A percentile compares a stretch with the other conserved stretches of the same genome.
phyloP scores from a whole-genome alignment of 139 green algal genomes.

The Picochlorum sp. region DNA sequence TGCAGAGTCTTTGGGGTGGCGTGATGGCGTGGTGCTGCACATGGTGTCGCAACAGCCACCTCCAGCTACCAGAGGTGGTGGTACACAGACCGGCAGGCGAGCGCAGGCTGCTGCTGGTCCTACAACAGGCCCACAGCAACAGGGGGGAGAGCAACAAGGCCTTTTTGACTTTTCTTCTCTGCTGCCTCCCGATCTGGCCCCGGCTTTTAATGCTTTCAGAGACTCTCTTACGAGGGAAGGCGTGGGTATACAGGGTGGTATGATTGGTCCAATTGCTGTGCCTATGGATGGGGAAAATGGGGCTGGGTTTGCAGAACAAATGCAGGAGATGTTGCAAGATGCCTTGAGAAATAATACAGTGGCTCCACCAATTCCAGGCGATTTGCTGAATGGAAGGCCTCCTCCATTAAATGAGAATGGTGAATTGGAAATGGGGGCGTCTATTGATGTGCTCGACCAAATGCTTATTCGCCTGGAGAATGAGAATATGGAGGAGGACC shows the following conservation, averaged over 20 bases:
- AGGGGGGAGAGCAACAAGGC: no score
- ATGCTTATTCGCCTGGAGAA: slow-evolving; percentile 5
- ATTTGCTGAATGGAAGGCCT: background rate
- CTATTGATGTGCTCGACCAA: background rate
- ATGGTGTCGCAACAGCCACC: background rate
- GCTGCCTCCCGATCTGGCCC: no score
- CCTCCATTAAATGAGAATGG: background rate
- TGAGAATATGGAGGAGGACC: background rate
- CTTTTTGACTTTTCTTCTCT: no score
- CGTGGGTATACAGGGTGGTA: no score
- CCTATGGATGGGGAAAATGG: no score
- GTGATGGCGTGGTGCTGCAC: background rate
- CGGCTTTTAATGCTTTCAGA: no score
- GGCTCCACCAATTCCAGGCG: background rate
- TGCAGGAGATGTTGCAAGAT: background rate
- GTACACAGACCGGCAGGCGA: no score
- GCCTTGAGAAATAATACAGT: background rate
- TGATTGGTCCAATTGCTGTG: no score
- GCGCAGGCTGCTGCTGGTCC: no score
- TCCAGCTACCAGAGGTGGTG: no score
- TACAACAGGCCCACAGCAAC: no score
- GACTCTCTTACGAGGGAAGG: no score
- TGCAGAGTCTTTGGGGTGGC: background rate
- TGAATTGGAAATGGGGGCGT: background rate
- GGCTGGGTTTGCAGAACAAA: background rate